Base-by-base conservation (phyloP, 257 asterid genomes). In the Oldenlandia corymbosa region DNA sequence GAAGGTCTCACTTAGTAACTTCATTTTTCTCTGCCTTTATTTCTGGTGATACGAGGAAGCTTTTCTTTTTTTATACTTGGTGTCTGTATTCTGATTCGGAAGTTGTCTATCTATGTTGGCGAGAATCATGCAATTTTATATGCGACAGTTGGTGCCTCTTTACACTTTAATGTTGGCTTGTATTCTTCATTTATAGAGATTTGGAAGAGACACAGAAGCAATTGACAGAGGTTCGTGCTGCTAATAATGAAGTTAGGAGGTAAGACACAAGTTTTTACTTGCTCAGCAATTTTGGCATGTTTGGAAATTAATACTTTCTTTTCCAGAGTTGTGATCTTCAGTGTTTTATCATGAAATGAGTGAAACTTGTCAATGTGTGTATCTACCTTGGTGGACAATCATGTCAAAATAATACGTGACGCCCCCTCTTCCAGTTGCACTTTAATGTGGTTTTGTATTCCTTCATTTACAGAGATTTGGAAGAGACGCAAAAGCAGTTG, bases 151-250 rank as follows among this genome's bases (percentile, higher is more conserved):
- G 32, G 28, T 20, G 30, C 18, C 63, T 32, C 32, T 48, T 20
- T 51, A 31, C 23, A 16, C 3, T 34, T 39, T 32, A 8, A 64
- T 10, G 26, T 21, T 39, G 49, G n/a, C n/a, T 16, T 45, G 67
- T 47, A 12, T 5, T 64, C 28, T 64, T 3, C 28, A 21, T 41
- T 21, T 48, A 17, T 45, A 71, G 75, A 21, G 75, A 71, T 34
- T 49, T 71, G 66, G 75, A 58, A 46, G 66, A 64, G 24, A 71
- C 75, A 27, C 68, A 57, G 62, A 71, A 58, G 46, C 75, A 71
- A 32, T 43, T 71, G 53, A 58, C 56, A 18, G 75, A 71, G 31
- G 66, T 71, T 64, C 52, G 70, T 13, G 68, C 41, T 56, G 62
- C 58, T 28, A 68, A n/a, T n/a, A n/a, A 58, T 4, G 55, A 56